Evolutionary conservation across 345 rosid species (phyloP).

Genomic region (Orychophragmus violaceus): DNA sequence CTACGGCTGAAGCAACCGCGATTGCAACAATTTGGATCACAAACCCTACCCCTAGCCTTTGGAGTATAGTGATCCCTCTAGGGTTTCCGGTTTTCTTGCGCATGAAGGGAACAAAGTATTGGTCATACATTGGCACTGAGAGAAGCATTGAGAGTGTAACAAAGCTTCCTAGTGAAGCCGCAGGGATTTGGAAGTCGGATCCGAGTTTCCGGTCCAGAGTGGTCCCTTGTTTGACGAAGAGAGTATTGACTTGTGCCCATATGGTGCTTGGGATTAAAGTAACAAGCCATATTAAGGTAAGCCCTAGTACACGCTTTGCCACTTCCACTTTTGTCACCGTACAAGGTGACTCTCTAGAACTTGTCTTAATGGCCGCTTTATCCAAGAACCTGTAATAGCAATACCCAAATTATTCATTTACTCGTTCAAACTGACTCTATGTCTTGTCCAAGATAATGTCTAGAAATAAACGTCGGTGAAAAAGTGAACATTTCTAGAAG

Average conservation of each 20-base stretch:
- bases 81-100: slow-evolving; percentile 59
- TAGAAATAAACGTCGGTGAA: background rate
- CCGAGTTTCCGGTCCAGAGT: slow-evolving; percentile 63
- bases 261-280: slow-evolving; percentile 76
- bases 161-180: slow-evolving; percentile 76
- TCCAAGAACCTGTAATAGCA: slow-evolving; percentile 59
- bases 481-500: background rate
- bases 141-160: slow-evolving; percentile 83
- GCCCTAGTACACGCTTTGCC: slow-evolving; percentile 65
- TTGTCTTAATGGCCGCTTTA: slow-evolving; percentile 70
- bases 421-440: background rate
- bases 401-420: background rate
- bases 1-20: slow-evolving; percentile 62
- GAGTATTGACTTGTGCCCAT: slow-evolving; percentile 90
- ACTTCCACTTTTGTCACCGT: slow-evolving; percentile 86
- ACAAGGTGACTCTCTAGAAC: slow-evolving; percentile 39
- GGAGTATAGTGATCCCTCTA: slow-evolving; percentile 78
- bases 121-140: slow-evolving; percentile 76
- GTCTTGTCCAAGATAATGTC: slow-evolving; percentile 3
- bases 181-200: slow-evolving; percentile 59
- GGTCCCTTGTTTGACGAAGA: slow-evolving; percentile 89
- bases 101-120: slow-evolving; percentile 74
- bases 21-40: slow-evolving; percentile 66
- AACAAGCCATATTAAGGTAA: slow-evolving; percentile 69
- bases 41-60: slow-evolving; percentile 73